A percentile compares a stretch with the other conserved stretches of the same genome.
phyloP scores from a whole-genome alignment of 192 early-diverging fungal genomes.

The Radiomyces spectabilis region DNA sequence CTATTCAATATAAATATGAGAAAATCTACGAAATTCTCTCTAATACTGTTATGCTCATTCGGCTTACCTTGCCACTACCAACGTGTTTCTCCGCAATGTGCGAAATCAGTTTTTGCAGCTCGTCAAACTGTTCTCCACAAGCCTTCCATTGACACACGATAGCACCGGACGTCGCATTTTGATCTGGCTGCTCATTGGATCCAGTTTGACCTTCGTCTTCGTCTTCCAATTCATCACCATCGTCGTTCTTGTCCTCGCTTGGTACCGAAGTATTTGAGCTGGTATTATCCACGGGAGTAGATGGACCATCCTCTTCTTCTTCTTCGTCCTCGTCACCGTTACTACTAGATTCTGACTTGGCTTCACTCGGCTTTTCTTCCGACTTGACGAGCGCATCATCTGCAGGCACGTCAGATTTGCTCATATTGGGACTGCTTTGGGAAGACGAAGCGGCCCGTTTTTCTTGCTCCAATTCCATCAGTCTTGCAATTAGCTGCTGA shows the following conservation, averaged over 20 bases:
- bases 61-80: conserved; percentile 46
- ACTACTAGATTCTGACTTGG: not conserved
- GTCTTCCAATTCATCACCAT: conserved; percentile 11
- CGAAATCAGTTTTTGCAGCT: conserved; percentile 35
- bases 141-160: conserved; percentile 39
- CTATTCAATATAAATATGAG: conserved; percentile 3
- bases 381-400: not conserved
- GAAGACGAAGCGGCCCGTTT: not conserved
- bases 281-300: conserved; percentile 10
- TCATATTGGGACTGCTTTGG: not conserved
- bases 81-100: conserved; percentile 47
- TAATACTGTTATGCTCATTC: not conserved
- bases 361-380: too few relatives aligned
- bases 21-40: not conserved
- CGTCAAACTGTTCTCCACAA: conserved; percentile 36
- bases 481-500: conserved; percentile 17
- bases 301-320: conserved; percentile 5
- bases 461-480: conserved; percentile 19
- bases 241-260: conserved; percentile 7
- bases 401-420: not conserved
- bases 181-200: conserved; percentile 5
- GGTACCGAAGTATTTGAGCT: too few relatives aligned
- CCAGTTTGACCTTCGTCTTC: conserved; percentile 7
- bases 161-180: conserved; percentile 1
- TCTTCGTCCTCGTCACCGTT: not conserved